Evolutionary conservation across 257 asterid genomes (phyloP).

Genomic region (Solanum ossicruentum): DNA sequence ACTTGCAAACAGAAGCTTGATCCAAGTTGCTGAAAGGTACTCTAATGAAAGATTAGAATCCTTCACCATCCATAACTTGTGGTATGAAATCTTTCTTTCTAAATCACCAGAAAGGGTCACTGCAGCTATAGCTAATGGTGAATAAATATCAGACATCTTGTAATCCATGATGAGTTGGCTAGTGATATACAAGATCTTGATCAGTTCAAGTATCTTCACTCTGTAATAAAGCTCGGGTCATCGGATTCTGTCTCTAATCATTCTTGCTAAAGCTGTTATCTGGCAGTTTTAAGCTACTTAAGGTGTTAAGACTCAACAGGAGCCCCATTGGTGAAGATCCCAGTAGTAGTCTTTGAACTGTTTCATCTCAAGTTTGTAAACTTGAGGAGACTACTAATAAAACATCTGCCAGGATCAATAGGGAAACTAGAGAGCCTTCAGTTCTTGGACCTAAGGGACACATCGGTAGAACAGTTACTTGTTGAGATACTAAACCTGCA

Average conservation of each 20-base stretch:
- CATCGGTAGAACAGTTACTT: constrained; percentile 3
- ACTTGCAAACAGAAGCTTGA: constrained; percentile 8
- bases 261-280: neutral
- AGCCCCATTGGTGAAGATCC: neutral
- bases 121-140: neutral
- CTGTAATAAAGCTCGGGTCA: neutral
- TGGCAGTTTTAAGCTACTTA: constrained; percentile 1
- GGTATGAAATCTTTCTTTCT: neutral
- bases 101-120: constrained; percentile 2
- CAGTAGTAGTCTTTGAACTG: constrained; percentile 1
- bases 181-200: neutral
- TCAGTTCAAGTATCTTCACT: neutral
- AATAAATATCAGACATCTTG: neutral
- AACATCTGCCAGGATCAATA: constrained; percentile 4
- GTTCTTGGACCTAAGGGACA: constrained; percentile 6
- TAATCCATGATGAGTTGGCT: neutral
- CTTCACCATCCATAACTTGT: constrained; percentile 4
- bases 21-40: neutral
- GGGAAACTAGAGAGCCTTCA: constrained; percentile 8
- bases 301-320: constrained; percentile 3
- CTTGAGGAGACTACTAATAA: constrained; percentile 2
- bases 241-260: neutral
- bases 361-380: constrained; percentile 10
- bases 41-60: neutral
- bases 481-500: constrained; percentile 6